phyloP scores from a whole-genome alignment of 257 asterid genomes.

The Solanum pennellii region DNA sequence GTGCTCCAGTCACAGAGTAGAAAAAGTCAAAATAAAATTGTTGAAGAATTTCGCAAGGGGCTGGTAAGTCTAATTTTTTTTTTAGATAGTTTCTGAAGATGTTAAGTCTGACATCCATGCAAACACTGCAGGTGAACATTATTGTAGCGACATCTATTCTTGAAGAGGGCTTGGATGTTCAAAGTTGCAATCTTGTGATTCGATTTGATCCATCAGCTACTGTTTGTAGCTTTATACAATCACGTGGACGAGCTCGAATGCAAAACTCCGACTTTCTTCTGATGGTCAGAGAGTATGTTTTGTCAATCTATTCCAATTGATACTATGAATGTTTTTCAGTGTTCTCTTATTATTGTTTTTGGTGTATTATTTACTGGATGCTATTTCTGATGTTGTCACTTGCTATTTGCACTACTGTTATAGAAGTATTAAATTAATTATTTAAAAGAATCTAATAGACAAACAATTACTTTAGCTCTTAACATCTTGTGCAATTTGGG shows the following conservation, averaged over 20 bases:
- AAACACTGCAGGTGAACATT: constrained; percentile 55
- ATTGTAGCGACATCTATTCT: constrained; percentile 81
- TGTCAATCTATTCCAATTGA: not conserved
- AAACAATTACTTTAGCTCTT: not conserved
- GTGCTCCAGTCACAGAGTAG: constrained; percentile 50
- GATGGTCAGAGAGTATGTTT: constrained; percentile 50
- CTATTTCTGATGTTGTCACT: not conserved
- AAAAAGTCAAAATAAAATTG: constrained; percentile 39
- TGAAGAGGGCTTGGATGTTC: constrained; percentile 95
- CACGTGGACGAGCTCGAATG: constrained; percentile 96
- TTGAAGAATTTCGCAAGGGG: constrained; percentile 64
- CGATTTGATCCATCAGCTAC: constrained; percentile 77
- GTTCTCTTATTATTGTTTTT: not conserved
- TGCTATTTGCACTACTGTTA: not conserved
- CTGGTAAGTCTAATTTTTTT: not conserved
- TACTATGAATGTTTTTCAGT: not conserved
- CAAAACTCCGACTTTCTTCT: constrained; percentile 66
- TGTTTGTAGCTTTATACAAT: constrained; percentile 86
- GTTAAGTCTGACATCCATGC: not conserved
- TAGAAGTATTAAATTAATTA: not conserved
- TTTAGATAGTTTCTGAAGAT: not conserved
- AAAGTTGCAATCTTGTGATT: constrained; percentile 87
- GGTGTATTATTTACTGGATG: not conserved
- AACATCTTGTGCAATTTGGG: not conserved
- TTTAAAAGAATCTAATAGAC: not conserved